Percentiles rank a stretch among this genome's conserved stretches.
phyloP scores from a whole-genome alignment of 352 stramenopile genomes.

The Phytophthora fragariae region DNA sequence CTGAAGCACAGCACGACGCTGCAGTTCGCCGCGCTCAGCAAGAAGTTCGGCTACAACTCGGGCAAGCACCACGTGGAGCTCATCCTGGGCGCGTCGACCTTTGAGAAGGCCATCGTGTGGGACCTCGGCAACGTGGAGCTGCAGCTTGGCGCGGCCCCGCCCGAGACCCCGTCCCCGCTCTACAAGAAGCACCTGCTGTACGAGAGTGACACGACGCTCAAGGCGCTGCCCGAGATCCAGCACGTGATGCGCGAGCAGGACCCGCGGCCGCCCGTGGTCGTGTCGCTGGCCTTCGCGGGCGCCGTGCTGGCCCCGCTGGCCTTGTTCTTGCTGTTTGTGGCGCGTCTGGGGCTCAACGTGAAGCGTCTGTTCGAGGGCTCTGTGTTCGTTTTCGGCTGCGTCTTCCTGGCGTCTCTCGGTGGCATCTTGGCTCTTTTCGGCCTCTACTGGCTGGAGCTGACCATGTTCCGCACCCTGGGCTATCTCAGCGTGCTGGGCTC shows the following conservation, averaged over 20 bases:
- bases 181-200: conserved; percentile 89
- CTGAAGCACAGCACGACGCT: conserved; percentile 54
- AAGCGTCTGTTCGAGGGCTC: conserved; percentile 72
- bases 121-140: conserved; percentile 76
- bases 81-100: conserved; percentile 81
- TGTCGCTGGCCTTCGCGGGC: conserved; percentile 77
- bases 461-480: conserved; percentile 86
- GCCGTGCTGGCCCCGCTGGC: conserved; percentile 66
- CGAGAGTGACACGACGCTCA: conserved; percentile 89
- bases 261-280: conserved; percentile 60
- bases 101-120: conserved; percentile 80
- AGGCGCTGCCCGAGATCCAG: conserved; percentile 85
- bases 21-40: conserved; percentile 73
- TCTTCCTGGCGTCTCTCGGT: conserved; percentile 79
- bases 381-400: conserved; percentile 71
- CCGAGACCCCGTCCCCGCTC: conserved; percentile 71
- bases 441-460: conserved; percentile 90
- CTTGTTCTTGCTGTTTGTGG: conserved; percentile 72
- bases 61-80: conserved; percentile 71
- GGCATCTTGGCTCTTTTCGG: conserved; percentile 84
- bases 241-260: conserved; percentile 89
- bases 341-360: conserved; percentile 67
- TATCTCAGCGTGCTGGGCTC: conserved; percentile 73
- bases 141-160: conserved; percentile 66
- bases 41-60: conserved; percentile 87